phyloP scores from a whole-genome alignment of 768 basidiomycete genomes.

The Porpolomopsis calyptriformis region DNA sequence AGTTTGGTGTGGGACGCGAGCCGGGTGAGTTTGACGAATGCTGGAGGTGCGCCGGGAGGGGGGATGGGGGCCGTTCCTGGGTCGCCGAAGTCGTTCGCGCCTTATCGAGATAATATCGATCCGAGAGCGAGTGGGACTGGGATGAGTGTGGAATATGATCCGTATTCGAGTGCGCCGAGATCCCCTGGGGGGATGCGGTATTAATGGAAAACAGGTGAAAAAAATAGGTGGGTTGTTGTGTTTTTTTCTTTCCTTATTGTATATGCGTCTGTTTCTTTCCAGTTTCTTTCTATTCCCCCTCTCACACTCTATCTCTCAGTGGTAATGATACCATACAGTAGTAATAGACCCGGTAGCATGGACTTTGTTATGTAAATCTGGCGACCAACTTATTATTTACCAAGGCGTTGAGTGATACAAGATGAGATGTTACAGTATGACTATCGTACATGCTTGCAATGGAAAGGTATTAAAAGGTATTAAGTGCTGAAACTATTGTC shows the following conservation, averaged over 20 bases:
- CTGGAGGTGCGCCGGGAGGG: background rate
- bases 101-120: slow-evolving; percentile 30
- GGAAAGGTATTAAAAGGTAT: too few relatives aligned
- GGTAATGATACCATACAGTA: too few relatives aligned
- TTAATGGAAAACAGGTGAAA: background rate
- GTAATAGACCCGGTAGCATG: too few relatives aligned
- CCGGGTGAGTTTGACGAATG: slow-evolving; percentile 29
- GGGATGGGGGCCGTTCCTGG: slow-evolving; percentile 11
- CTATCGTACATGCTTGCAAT: too few relatives aligned
- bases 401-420: too few relatives aligned
- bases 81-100: background rate
- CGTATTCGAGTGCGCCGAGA: slow-evolving; percentile 22
- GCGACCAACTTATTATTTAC: too few relatives aligned
- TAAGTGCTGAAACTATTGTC: too few relatives aligned
- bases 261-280: background rate
- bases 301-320: background rate
- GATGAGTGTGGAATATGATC: slow-evolving; percentile 27
- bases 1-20: slow-evolving; percentile 53
- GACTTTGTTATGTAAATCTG: too few relatives aligned
- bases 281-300: background rate
- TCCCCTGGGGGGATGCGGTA: background rate
- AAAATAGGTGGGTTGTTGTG: background rate
- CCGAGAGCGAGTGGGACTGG: slow-evolving; percentile 25
- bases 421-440: too few relatives aligned
- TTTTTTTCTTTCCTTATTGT: background rate